Evolutionary conservation across 257 asterid species (phyloP), one percentile per base, ranked within the genome.

Genomic region (Fraxinus anomala): DNA sequence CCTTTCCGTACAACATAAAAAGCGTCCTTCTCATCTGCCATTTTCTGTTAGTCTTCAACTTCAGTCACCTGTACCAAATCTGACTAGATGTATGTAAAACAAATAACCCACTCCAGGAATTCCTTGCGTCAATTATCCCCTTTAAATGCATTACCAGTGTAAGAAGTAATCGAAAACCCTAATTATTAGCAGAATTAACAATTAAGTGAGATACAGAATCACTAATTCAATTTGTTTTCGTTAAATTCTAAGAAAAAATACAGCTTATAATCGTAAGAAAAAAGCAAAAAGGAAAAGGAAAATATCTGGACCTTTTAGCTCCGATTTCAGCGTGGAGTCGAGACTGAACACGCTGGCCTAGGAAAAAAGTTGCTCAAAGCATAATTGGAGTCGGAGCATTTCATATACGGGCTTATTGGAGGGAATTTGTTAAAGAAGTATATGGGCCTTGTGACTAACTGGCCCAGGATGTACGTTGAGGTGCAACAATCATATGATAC

Each of bases 1-100:
- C 97, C 96, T 81, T 89, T 95, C 26, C 90, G 86, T 24, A 93
- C 97, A 39, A 95, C 97, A 81, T 93, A 95, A 82, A 90, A 95
- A 6, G 91, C 96, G 70, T 95, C 97, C 80, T 85, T 91, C 71
- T 93, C 99, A 76, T 93, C 99, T 51, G 88, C 98, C 98, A 92
- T 91, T 78, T 51, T 70, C 30, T 5, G 70, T 75, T 31, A 74
- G 75, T 77, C 72, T 49, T 28, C 65, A 79, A 75, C 73, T 84
- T 72, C 79, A 82, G 66, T 68, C 75, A 12, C 69, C 84, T 84
- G 87, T 77, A 68, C 40, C 79, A 33, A 42, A 56, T 24, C 72
- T 59, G 6, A 80, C 12, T 3, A 17, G 19, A 5, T 39, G n/a
- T 9, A 40, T 76, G 28, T 7, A 21, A 1, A 75, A 13, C 42